Evolutionary conservation across 2,329 filamentous ascomycete genomes (phyloP).

Genomic region (Beauveria scarabaeidicola): DNA sequence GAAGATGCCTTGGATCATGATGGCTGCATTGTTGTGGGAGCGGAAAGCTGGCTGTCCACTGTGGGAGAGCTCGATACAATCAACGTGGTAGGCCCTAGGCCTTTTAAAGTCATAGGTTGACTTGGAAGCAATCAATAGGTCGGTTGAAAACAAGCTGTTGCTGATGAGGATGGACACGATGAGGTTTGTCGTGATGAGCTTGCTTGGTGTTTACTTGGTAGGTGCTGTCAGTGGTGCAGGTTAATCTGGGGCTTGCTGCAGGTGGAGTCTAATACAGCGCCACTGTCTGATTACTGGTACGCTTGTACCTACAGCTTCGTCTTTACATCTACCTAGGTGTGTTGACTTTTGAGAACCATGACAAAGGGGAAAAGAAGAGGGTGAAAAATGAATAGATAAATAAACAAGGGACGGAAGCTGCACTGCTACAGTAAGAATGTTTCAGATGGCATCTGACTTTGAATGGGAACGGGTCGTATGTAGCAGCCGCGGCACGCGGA

Average conservation of each 20-base stretch:
- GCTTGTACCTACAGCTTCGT: not conserved
- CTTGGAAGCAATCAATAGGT: not conserved
- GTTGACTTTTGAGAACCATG: too few relatives aligned
- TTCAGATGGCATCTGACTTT: not conserved
- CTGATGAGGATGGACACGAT: not conserved
- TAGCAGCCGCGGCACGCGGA: not conserved
- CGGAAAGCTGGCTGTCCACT: not conserved
- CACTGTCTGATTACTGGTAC: not conserved
- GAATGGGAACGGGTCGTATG: not conserved
- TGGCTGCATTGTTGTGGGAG: constrained; percentile 11
- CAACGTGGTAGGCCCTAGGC: not conserved
- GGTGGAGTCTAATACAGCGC: not conserved
- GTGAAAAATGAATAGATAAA: too few relatives aligned
- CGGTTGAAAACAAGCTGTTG: not conserved
- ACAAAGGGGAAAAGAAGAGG: too few relatives aligned
- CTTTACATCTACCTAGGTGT: too few relatives aligned
- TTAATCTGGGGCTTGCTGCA: not conserved
- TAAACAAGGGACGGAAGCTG: too few relatives aligned
- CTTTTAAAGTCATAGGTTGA: too few relatives aligned
- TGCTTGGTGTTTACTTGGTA: not conserved
- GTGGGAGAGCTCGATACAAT: not conserved
- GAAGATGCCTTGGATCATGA: constrained; percentile 63
- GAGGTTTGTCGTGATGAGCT: not conserved
- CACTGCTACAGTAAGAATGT: not conserved
- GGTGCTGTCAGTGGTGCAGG: not conserved